Evolutionary conservation across 176 grass and related monocot genomes (phyloP), one percentile per base, ranked within the genome.

Genomic region (Triticum timopheevii): DNA sequence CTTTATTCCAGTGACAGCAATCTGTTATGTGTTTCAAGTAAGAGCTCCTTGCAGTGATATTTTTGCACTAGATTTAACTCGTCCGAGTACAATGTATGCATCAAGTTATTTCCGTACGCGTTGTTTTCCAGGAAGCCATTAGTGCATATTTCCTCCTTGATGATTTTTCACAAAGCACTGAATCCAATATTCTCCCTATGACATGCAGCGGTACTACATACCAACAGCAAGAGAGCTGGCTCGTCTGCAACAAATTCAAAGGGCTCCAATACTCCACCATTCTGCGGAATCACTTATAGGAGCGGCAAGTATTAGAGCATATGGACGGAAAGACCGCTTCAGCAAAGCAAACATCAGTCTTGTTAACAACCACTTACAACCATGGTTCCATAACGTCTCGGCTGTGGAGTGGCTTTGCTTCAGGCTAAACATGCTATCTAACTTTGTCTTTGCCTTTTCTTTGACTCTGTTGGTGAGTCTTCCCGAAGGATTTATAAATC

Each of bases 401-500:
- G 77, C 96, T 86, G 74, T 98, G 80, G 90, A 98, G 86, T 98
- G 96, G 96, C 88, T 98, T 92, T 94, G 84, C 75, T 95, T 96
- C 86, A 90, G 93, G 84, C 92, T 96, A 67, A 96, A 94, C 86
- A 82, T 96, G 88, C 66, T 98, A 76, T 95, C 92, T 28, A 96
- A 96, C 79, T 94, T 98, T 86, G 86, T 98, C 69, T 98, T 96
- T 63, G 96, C 92, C 58, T 96, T 96, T 79, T 98, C 96, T 77
- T 76, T 98, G 84, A 83, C 87, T 84, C 84, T 98, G 36, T 89
- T 98, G 82, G 87, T 98, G 66, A 98, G 92, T 83, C 93, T 98
- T 64, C 96, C 96, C 34, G 96, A 95, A 94, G 96, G 96, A 66
- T 91, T 98, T 86, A 92, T 98, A 89, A 94, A 93, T 86, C 93